A percentile compares a stretch with the other conserved stretches of the same genome.
Conservation (phyloP, 495 filamentous ascomycete species). For the Amorphotheca resinae region DNA sequence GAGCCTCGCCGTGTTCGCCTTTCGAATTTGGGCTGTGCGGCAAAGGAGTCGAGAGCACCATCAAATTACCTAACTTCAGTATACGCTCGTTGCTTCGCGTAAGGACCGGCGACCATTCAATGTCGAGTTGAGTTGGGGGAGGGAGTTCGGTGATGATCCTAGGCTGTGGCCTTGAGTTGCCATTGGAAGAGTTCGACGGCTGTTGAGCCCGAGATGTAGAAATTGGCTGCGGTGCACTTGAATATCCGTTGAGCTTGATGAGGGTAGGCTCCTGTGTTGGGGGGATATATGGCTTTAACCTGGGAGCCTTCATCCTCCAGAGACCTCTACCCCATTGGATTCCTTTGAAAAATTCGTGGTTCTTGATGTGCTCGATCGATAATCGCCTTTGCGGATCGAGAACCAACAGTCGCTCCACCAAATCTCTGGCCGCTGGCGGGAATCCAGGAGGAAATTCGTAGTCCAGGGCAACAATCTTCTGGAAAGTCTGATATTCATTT, state of each 20-base stretch:
- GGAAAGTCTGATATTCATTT: conserved; percentile 97
- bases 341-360: conserved; percentile 93
- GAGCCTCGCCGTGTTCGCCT: conserved; percentile 37
- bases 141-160: conserved; percentile 91
- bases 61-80: conserved; percentile 80
- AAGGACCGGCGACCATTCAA: conserved; percentile 97
- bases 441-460: conserved; percentile 92
- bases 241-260: conserved; percentile 65
- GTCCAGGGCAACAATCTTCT: conserved; percentile 90
- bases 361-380: conserved; percentile 94
- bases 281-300: conserved; percentile 75
- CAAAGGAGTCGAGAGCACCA: conserved; percentile 66
- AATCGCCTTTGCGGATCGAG: conserved; percentile 76
- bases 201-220: conserved; percentile 30
- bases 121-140: conserved; percentile 90
- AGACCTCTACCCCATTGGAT: conserved; percentile 72
- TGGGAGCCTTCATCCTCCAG: conserved; percentile 86
- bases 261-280: conserved; percentile 59
- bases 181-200: conserved; percentile 25
- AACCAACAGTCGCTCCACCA: conserved; percentile 86
- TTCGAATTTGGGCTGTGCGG: conserved; percentile 52
- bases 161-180: conserved; percentile 47
- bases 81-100: conserved; percentile 88
- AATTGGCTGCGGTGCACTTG: conserved; percentile 34
- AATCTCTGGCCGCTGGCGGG: conserved; percentile 73